Base-by-base conservation (phyloP, 305 asterid genomes). In the Plantago coronopus region DNA sequence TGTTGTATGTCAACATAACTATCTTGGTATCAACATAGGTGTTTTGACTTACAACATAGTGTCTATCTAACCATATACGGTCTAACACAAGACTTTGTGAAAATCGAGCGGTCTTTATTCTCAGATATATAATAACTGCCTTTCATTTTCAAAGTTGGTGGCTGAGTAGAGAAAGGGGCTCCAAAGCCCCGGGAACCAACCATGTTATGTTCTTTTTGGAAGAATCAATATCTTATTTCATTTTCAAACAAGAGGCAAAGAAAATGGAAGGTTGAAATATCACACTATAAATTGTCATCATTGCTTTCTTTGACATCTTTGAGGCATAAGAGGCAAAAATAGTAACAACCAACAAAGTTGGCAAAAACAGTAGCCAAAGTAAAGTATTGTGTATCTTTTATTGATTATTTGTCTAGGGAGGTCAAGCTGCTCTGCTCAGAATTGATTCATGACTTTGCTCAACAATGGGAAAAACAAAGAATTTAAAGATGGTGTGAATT, bases 181-280 rank as follows among this genome's bases (percentile, higher is more conserved):
- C 81, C 85, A 23, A 71, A 57, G 43, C 63, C 66, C 37, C 48
- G 17, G 85, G 85, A 76, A 44, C 78, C 74, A 71, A 79, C 70
- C 59, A 18, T 62, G 15, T 17, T 17, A 13, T 49, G 62, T 46
- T 67, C 75, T 62, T 75, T 78, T 62, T 48, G 59, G 49, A 53
- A 71, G 64, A 68, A 73, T 70, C 70, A 62, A 29, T 51, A 58
- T 38, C 20, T 51, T 66, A 51, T 64, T 71, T 61, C 57, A 63
- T 57, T 61, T 63, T 65, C 49, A 27, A 53, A 15, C 48, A 18
- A 12, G 43, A 64, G 71, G 69, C 74, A 72, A 76, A 69, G 47
- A 29, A 73, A 72, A 75, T 61, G 81, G 75, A 67, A 61, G 83
- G 74, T 57, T 55, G 64, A 68, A 73, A 45, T 54, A 57, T 34